Conservation (phyloP, 345 rosid species). For the Corymbia maculata region DNA sequence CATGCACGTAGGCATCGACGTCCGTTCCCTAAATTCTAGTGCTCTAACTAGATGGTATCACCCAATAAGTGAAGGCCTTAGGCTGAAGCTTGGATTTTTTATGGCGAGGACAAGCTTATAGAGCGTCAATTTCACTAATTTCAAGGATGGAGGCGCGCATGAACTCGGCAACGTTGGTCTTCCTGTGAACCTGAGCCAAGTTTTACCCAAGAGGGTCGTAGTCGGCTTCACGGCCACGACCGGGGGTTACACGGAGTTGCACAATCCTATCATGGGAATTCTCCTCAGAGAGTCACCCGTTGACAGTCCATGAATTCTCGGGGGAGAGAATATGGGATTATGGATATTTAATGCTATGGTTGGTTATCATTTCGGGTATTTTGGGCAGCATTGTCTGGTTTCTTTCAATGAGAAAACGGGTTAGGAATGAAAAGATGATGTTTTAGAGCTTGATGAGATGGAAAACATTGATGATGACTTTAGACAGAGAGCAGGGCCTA, state of each 20-base stretch:
- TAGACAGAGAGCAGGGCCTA: conserved; percentile 5
- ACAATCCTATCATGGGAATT: conserved; percentile 4
- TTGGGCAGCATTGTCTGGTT: no score
- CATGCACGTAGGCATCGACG: neutral
- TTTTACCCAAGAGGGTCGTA: neutral
- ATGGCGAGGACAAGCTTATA: neutral
- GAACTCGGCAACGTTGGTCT: neutral
- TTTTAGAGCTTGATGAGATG: no score
- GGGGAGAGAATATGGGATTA: no score
- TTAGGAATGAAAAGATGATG: no score
- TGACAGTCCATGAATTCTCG: no score
- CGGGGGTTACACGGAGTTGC: neutral
- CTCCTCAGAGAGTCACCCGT: neutral
- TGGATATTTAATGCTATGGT: no score
- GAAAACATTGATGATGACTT: neutral
- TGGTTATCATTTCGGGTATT: no score
- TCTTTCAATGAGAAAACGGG: no score
- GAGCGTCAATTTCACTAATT: neutral
- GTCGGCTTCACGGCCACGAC: conserved; percentile 12
- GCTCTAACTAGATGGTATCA: neutral
- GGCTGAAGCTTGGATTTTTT: neutral
- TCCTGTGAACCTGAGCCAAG: neutral
- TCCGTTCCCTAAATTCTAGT: neutral
- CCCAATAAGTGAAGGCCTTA: neutral
- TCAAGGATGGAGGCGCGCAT: neutral